A percentile compares a stretch with the other conserved stretches of the same genome.
These are phyloP conservation scores for Fragilaria crotonensis DNA, from an alignment of 108 stramenopile genomes.

Conservation along the genomic window DNA sequence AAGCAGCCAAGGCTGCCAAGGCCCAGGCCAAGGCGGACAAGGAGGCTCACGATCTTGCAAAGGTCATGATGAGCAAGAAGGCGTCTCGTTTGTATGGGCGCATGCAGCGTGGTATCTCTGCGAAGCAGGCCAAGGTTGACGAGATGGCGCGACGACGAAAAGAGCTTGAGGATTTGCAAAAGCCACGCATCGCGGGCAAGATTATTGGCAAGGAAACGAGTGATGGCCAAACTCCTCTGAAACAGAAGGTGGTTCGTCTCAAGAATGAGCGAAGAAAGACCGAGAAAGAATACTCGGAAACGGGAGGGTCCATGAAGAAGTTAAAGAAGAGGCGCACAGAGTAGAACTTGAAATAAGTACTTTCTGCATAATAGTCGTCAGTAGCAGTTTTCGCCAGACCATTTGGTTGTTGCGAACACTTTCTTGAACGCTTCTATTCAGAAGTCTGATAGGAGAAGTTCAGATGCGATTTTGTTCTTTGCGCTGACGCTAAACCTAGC, in stretches of 20 bases:
- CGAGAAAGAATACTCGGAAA: constrained; percentile 40
- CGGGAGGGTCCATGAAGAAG: constrained; percentile 50
- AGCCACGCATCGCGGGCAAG: background rate
- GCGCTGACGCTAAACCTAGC: too few relatives aligned
- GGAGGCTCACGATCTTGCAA: constrained; percentile 81
- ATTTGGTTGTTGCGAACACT: too few relatives aligned
- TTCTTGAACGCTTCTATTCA: too few relatives aligned
- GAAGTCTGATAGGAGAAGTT: too few relatives aligned
- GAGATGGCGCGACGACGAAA: constrained; percentile 58
- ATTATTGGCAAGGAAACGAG: constrained; percentile 31
- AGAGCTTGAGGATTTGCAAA: constrained; percentile 52
- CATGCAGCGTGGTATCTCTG: constrained; percentile 89
- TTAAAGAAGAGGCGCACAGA: constrained; percentile 16
- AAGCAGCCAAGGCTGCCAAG: constrained; percentile 16
- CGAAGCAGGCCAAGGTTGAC: constrained; percentile 81
- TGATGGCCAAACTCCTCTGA: constrained; percentile 48
- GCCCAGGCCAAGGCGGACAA: constrained; percentile 45
- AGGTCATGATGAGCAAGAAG: constrained; percentile 92
- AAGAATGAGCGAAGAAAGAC: constrained; percentile 40
- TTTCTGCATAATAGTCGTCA: too few relatives aligned
- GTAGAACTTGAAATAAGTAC: too few relatives aligned
- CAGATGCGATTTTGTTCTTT: too few relatives aligned
- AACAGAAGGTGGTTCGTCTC: constrained; percentile 71
- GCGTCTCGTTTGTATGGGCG: constrained; percentile 82
- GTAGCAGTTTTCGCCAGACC: too few relatives aligned